Evolutionary conservation across 768 basidiomycete genomes (phyloP).

Genomic region (Leccinum variicolor): DNA sequence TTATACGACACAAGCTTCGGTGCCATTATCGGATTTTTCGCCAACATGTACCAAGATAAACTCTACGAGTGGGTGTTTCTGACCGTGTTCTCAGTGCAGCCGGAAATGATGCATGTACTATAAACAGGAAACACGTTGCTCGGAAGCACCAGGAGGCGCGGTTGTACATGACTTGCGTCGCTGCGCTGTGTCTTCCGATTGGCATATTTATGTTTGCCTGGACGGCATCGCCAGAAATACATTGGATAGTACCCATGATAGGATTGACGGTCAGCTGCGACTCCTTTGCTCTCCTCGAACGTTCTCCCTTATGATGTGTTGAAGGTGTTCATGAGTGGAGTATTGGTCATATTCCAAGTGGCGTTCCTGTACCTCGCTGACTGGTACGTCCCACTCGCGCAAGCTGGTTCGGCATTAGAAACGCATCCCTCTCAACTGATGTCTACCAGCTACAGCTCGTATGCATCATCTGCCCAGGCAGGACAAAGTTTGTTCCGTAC

Average conservation of each 20-base stretch:
- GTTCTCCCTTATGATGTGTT: background rate
- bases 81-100: conserved; percentile 8
- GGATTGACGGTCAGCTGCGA: conserved; percentile 20
- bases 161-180: conserved; percentile 53
- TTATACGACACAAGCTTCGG: conserved; percentile 43
- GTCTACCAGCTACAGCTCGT: conserved; percentile 36
- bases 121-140: conserved; percentile 20
- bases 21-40: conserved; percentile 40
- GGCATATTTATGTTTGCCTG: conserved; percentile 72
- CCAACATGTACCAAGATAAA: conserved; percentile 46
- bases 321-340: conserved; percentile 38
- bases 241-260: conserved; percentile 48
- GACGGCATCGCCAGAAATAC: conserved; percentile 52
- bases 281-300: background rate
- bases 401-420: background rate
- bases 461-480: conserved; percentile 54
- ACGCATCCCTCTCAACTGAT: background rate
- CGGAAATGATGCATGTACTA: conserved; percentile 9
- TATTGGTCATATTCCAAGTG: conserved; percentile 43
- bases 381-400: conserved; percentile 32
- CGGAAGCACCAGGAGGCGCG: conserved; percentile 51
- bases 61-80: conserved; percentile 39
- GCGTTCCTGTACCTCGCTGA: conserved; percentile 50
- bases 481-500: conserved; percentile 47
- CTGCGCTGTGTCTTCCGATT: conserved; percentile 49